Conservation (phyloP, 495 filamentous ascomycete species). For the Eremomyces bilateralis region DNA sequence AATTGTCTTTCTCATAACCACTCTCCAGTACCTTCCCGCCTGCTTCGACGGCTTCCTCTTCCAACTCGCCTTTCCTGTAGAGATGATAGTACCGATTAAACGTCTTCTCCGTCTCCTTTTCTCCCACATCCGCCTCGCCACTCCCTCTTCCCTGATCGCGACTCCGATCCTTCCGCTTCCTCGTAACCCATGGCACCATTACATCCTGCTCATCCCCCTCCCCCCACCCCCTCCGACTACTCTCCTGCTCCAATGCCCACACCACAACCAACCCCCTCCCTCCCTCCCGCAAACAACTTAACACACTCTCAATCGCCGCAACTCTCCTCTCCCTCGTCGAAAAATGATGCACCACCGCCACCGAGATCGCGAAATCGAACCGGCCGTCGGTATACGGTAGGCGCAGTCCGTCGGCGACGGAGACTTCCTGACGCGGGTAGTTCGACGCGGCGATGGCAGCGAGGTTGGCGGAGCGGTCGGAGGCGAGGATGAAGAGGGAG, state of each 20-base stretch:
- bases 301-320: slow-evolving; percentile 47
- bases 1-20: slow-evolving; percentile 95
- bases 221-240: slow-evolving; percentile 79
- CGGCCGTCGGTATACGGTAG: slow-evolving; percentile 42
- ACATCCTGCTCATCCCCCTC: slow-evolving; percentile 73
- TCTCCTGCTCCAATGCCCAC: slow-evolving; percentile 91
- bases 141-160: slow-evolving; percentile 20
- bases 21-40: slow-evolving; percentile 56
- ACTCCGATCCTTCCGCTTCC: slow-evolving; percentile 8
- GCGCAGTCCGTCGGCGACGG: slow-evolving; percentile 49
- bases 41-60: slow-evolving; percentile 51
- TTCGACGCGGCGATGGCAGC: slow-evolving; percentile 47
- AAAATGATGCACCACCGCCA: slow-evolving; percentile 88
- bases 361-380: slow-evolving; percentile 88
- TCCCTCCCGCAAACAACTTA: slow-evolving; percentile 37
- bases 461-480: slow-evolving; percentile 64
- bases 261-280: slow-evolving; percentile 70
- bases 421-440: slow-evolving; percentile 31
- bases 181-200: slow-evolving; percentile 89
- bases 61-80: slow-evolving; percentile 69
- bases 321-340: slow-evolving; percentile 59
- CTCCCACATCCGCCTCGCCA: slow-evolving; percentile 14
- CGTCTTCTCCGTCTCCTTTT: slow-evolving; percentile 3
- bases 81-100: slow-evolving; percentile 93
- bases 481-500: slow-evolving; percentile 62